A percentile compares a stretch with the other conserved stretches of the same genome.
These are phyloP conservation scores for Termitomyces sp. DNA, from an alignment of 768 basidiomycete genomes.

Conservation along the genomic window DNA sequence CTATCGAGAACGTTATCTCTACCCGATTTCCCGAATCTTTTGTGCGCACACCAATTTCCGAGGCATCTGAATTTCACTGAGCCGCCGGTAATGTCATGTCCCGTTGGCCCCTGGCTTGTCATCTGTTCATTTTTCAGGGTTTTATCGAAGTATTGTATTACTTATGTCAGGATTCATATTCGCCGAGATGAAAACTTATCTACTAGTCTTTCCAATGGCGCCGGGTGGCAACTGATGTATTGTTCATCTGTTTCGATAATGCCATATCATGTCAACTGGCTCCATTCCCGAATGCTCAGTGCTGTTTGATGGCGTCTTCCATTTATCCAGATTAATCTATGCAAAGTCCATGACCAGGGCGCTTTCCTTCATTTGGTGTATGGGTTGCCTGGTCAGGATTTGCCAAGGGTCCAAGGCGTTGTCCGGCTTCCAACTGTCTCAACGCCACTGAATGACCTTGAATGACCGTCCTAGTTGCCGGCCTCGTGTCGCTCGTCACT, in stretches of 20 bases:
- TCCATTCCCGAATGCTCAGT: not conserved
- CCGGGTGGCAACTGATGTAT: not conserved
- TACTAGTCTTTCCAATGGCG: too few relatives aligned
- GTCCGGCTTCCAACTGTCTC: not conserved
- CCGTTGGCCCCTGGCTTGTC: not conserved
- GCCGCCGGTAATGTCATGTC: not conserved
- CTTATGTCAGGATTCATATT: not conserved
- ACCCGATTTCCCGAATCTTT: slow-evolving; percentile 35
- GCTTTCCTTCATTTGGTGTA: not conserved
- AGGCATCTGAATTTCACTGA: slow-evolving; percentile 3
- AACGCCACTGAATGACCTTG: slow-evolving; percentile 1
- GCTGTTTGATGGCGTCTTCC: not conserved
- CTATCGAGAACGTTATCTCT: slow-evolving; percentile 3
- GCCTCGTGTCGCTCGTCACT: not conserved
- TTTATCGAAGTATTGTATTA: not conserved
- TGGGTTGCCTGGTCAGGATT: not conserved
- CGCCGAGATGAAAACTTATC: too few relatives aligned
- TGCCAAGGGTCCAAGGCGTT: not conserved
- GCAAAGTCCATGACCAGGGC: not conserved
- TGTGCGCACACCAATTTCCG: slow-evolving; percentile 41
- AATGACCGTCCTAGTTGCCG: not conserved
- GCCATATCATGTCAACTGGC: not conserved
- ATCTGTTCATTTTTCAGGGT: not conserved
- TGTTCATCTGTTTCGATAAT: not conserved
- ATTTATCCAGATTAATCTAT: not conserved